phyloP scores from a whole-genome alignment of 2,329 filamentous ascomycete genomes.

The Ramularia collo-cygni region DNA sequence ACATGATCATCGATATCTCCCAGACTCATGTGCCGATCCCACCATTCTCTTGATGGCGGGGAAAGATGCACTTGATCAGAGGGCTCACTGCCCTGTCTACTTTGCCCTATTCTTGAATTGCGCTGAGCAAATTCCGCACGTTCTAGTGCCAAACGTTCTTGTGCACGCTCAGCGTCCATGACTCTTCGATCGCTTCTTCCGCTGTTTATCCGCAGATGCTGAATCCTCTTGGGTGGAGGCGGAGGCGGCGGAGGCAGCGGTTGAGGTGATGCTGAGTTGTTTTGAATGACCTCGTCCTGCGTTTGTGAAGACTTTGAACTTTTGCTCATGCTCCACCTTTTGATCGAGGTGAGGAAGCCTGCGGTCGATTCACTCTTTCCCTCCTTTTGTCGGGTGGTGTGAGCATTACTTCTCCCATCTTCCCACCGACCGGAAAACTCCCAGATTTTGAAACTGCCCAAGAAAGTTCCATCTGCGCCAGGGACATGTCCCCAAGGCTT shows the following conservation, averaged over 20 bases:
- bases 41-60: slow-evolving; percentile 23
- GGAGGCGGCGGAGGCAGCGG: slow-evolving; percentile 3
- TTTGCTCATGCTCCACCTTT: slow-evolving; percentile 15
- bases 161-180: slow-evolving; percentile 31
- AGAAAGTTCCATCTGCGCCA: slow-evolving; percentile 37
- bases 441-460: slow-evolving; percentile 34
- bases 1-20: not conserved
- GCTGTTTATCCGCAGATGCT: slow-evolving; percentile 24
- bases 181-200: slow-evolving; percentile 28
- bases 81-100: slow-evolving; percentile 15
- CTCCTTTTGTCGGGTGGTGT: not conserved
- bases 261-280: slow-evolving; percentile 3
- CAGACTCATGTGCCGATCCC: slow-evolving; percentile 20
- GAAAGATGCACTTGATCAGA: slow-evolving; percentile 4
- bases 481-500: slow-evolving; percentile 60
- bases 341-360: slow-evolving; percentile 12
- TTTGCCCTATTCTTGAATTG: slow-evolving; percentile 17
- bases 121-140: slow-evolving; percentile 22
- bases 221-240: slow-evolving; percentile 5
- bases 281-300: slow-evolving; percentile 4
- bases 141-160: slow-evolving; percentile 35
- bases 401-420: slow-evolving; percentile 10
- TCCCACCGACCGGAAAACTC: slow-evolving; percentile 11
- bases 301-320: slow-evolving; percentile 3
- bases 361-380: slow-evolving; percentile 9